Evolutionary conservation across 768 basidiomycete genomes (phyloP), one percentile per base, ranked within the genome.

Genomic region (Mycena olivaceomarginata): DNA sequence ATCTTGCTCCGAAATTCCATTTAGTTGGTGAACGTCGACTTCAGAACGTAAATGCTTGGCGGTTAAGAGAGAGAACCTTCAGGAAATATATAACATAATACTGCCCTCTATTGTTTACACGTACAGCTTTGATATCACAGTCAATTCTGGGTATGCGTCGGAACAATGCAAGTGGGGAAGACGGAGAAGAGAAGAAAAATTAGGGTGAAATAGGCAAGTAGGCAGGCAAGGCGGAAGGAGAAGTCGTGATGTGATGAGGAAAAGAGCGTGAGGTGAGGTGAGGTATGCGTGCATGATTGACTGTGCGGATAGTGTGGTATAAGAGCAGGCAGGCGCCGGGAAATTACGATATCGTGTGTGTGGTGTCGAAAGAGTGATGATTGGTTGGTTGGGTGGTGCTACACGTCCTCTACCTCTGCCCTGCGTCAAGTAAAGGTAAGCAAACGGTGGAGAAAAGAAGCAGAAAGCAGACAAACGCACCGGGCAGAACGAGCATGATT

Each of bases 71-170:
- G 48, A 16, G 4, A 63, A 65, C 51, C n/a, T 63, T 51, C 46
- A 65, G 46, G 57, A 72, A 76, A 76, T 76, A 76, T 76, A 76
- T 76, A 76, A 63, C 75, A 70, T 72, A 67, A 70, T 69, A 66
- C 68, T 78, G 72, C 60, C 77, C 71, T 79, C 78, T 79, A 79
- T 73, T 74, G 74, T 76, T 75, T 79, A 79, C 74, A 76, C 75
- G 75, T 76, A 79, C 72, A 71, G 48, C 63, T 64, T 67, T 70
- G 78, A 79, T 79, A 79, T 79, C 77, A 75, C 77, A 75, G 73
- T 79, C 77, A 73, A 72, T 75, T 79, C 77, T 79, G 78, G 78
- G 78, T 79, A 79, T 79, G 78, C 74, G 74, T 79, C 74, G 74
- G 71, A 67, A 72, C 73, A 71, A 78, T 78, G 77, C 73, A 59